These are phyloP conservation scores for Chaetomiaceae sp. DNA, from an alignment of 2,329 filamentous ascomycete species.

Conservation along the genomic window DNA sequence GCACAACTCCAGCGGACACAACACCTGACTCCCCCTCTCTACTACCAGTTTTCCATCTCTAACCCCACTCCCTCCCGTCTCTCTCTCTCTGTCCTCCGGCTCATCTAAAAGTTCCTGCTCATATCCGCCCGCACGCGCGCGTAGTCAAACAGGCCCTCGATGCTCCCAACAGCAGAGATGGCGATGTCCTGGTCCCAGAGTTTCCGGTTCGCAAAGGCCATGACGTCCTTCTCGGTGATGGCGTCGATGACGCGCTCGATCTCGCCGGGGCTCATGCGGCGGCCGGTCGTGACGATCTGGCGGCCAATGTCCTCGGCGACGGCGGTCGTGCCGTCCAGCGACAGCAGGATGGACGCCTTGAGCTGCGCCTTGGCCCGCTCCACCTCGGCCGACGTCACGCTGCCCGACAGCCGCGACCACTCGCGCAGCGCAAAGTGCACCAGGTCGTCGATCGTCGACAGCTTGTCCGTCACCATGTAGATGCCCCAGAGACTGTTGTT, in stretches of 20 bases:
- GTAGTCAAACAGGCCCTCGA: slow-evolving; percentile 82
- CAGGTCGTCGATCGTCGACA: slow-evolving; percentile 83
- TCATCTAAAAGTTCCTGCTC: slow-evolving; percentile 32
- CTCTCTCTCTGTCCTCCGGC: background rate
- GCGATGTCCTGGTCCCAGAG: slow-evolving; percentile 97
- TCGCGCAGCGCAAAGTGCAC: slow-evolving; percentile 97
- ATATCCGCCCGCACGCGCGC: slow-evolving; percentile 32
- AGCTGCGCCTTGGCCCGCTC: slow-evolving; percentile 99
- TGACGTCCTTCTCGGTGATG: slow-evolving; percentile 93
- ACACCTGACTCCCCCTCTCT: too few relatives aligned
- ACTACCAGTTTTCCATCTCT: too few relatives aligned
- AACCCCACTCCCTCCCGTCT: background rate
- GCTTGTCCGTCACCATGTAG: slow-evolving; percentile 91
- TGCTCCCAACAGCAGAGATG: slow-evolving; percentile 84
- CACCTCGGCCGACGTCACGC: slow-evolving; percentile 81
- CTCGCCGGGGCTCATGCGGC: slow-evolving; percentile 84
- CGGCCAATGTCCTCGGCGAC: slow-evolving; percentile 97
- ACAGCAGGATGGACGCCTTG: slow-evolving; percentile 95
- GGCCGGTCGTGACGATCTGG: slow-evolving; percentile 95
- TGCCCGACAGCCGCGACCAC: slow-evolving; percentile 91
- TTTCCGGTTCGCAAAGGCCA: slow-evolving; percentile 91
- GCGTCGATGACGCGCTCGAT: slow-evolving; percentile 85
- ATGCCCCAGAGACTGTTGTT: slow-evolving; percentile 88
- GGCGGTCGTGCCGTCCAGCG: slow-evolving; percentile 93
- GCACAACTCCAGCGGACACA: too few relatives aligned